Base-by-base conservation (phyloP, 2,329 filamentous ascomycete genomes). In the Monosporascus sp. region DNA sequence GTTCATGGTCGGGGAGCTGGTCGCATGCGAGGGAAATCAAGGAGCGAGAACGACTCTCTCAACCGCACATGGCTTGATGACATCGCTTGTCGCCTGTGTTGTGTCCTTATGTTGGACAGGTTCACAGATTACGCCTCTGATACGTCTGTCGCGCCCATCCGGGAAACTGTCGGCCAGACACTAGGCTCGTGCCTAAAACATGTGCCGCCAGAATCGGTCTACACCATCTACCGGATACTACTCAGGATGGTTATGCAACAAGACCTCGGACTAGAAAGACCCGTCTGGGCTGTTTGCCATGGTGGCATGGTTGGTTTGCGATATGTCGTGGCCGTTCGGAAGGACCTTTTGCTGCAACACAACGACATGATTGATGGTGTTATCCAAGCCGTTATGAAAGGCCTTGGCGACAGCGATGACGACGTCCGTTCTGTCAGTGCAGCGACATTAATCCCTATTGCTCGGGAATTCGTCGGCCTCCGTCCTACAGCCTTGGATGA, bases 91-190 rank as follows among this genome's bases (percentile, higher is more conserved):
- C 88, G 94, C 26, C 81, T 99, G 48, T 93, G 92, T 70, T 96
- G 90, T 68, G 92, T 99, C 50, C 87, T 99, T 64, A 97, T 99
- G 86, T 84, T 99, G 17, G 94, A 99, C 72, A 86, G 92, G 51
- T 99, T 99, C 67, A 95, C 92, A 53, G 94, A 99, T 67, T 99
- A 97, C 73, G 94, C 95, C 55, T 96, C 92, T 5, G 94, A 99
- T 70, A 99, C 91, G 51, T 96, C 95, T 1, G 91, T 99, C 41
- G 94, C 94, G 0, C 94, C 94, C 0, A 97, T 99, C 58, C 82
- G 94, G 59, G 94, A 99, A 74, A 96, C 92, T 0, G 89, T 96
- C 41, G 94, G 94, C 46, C 94, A 99, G 72, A 93, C 92, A 2
- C 78, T 99, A 16, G 95, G 93, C 62, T 91, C 93, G 14, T 84